Base-by-base conservation (phyloP, 257 asterid genomes). In the Primulina huaijiensis region DNA sequence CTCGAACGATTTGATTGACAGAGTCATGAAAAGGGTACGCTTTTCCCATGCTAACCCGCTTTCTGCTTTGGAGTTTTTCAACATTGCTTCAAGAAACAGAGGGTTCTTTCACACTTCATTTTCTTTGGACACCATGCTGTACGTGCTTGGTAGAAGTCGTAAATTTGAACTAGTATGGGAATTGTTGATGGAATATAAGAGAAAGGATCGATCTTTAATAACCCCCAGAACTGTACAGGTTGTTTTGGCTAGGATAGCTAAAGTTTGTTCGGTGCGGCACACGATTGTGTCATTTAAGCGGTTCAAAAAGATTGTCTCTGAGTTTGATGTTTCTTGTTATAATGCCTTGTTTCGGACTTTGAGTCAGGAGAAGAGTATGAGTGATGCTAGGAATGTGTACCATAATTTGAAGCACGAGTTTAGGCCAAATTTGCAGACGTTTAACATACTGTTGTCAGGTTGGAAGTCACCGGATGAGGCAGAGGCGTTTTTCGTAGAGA, bases 351-450 rank as follows among this genome's bases (percentile, higher is more conserved):
- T 92, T 58, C 88, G 97, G 82, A 73, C 95, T n/a, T 75, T 92
- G 83, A 81, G 89, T 75, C 95, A 92, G 70, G 98, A 92, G 84
- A 92, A 88, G 92, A 82, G 97, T 68, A 88, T 90, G 96, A 77
- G 65, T 37, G 96, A 90, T 82, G 98, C 96, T 67, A 90, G 97
- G 82, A 87, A 82, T 71, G 97, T 92, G 69, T 88, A 87, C 56
- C 89, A 77, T 72, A 68, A 77, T 8, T 73, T 87, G 83, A 92
- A 90, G 88, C 81, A 72, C 17, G 91, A 87, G 67, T 92, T 92
- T 83, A 83, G 75, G 81, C 94, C 96, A 5, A 83, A 92, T 81
- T 72, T 82, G 80, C 87, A 80, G 76, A 92, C 98, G 12, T 88
- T 90, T 80, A 92, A 89, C 57, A 88, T 85, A 29, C 79, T 92